phyloP scores from a whole-genome alignment of 805 yeast species.

The Zygosaccharomyces bailii region DNA sequence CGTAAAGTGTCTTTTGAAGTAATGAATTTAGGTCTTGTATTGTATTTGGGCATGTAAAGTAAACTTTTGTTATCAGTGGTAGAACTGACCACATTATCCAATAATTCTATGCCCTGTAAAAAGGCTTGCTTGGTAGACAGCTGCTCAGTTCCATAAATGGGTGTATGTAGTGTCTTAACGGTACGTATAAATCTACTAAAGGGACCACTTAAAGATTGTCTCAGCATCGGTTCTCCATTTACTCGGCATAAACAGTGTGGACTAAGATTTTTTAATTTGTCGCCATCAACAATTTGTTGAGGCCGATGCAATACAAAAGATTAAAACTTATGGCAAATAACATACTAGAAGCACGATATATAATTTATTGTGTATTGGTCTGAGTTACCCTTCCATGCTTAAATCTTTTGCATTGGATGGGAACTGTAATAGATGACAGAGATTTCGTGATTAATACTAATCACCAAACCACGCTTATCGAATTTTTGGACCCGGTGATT shows the following conservation, averaged over 20 bases:
- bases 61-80: conserved; percentile 24
- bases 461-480: conserved; percentile 2
- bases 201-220: background rate
- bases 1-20: conserved; percentile 22
- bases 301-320: too few relatives aligned
- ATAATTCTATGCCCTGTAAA: conserved; percentile 17
- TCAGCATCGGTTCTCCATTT: conserved; percentile 3
- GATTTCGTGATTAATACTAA: background rate
- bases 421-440: background rate
- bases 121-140: conserved; percentile 15
- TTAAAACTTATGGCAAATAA: background rate
- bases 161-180: conserved; percentile 32
- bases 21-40: conserved; percentile 22
- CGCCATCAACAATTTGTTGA: too few relatives aligned
- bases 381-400: background rate
- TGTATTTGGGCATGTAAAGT: conserved; percentile 27
- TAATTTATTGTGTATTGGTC: background rate
- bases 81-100: conserved; percentile 24
- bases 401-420: conserved; percentile 1
- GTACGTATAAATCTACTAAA: conserved; percentile 8
- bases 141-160: conserved; percentile 19
- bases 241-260: too few relatives aligned
- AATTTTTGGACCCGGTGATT: conserved; percentile 1
- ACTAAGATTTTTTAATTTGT: background rate
- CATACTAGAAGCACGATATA: too few relatives aligned